These are phyloP conservation scores for Crithidia sp. DNA, from an alignment of 208 protist genomes.

Conservation along the genomic window DNA sequence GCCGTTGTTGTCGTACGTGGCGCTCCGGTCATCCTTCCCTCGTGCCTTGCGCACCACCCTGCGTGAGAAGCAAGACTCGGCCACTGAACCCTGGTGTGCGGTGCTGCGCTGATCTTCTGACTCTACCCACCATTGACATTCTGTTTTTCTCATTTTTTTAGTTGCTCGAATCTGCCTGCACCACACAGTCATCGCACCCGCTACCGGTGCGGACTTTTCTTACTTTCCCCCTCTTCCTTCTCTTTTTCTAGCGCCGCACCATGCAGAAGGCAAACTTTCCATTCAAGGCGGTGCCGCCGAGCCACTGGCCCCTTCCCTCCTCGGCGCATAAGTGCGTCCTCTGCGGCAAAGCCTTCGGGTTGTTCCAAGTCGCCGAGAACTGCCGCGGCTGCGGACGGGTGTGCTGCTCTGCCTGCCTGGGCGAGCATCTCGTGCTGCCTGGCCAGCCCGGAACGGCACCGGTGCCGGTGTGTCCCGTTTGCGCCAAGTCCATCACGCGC, in stretches of 20 bases:
- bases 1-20: no score
- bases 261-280: slow-evolving; percentile 5
- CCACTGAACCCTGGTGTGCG: no score
- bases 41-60: no score
- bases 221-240: no score
- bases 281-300: slow-evolving; percentile 43
- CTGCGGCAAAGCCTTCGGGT: slow-evolving; percentile 53
- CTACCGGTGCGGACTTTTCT: no score
- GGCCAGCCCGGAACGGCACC: slow-evolving; percentile 38
- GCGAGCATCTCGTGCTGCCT: slow-evolving; percentile 48
- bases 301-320: slow-evolving; percentile 45
- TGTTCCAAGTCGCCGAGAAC: slow-evolving; percentile 44
- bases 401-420: slow-evolving; percentile 59
- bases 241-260: not conserved
- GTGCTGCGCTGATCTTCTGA: no score
- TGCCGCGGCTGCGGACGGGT: slow-evolving; percentile 66
- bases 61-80: no score
- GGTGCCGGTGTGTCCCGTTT: slow-evolving; percentile 57
- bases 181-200: no score
- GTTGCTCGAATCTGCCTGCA: no score
- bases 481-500: slow-evolving; percentile 43
- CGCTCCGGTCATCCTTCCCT: no score
- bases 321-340: slow-evolving; percentile 37
- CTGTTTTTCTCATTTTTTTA: no score
- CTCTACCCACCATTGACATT: no score